Evolutionary conservation across 2,329 filamentous ascomycete genomes (phyloP).

Genomic region (Bretziella fagacearum): DNA sequence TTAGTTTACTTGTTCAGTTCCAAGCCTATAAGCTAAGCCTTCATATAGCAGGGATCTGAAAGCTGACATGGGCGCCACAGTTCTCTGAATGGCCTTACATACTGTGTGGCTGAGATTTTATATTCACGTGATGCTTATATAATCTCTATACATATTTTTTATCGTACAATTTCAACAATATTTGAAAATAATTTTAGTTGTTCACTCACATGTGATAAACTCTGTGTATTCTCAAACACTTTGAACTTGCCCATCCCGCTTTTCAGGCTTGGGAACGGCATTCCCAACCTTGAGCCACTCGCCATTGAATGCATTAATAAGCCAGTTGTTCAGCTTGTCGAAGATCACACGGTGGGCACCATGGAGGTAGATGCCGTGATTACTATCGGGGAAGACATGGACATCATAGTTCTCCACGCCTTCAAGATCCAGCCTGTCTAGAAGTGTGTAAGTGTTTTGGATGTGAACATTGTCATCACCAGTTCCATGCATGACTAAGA

Average conservation of each 20-base stretch:
- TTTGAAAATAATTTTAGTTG: background rate
- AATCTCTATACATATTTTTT: background rate
- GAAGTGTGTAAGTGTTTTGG: conserved; percentile 75
- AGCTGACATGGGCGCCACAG: background rate
- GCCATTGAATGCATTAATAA: conserved; percentile 94
- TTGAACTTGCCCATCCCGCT: conserved; percentile 5
- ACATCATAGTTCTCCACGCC: conserved; percentile 88
- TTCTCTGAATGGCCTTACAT: background rate
- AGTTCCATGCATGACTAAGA: conserved; percentile 91
- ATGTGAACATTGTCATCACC: conserved; percentile 96
- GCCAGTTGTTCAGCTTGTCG: conserved; percentile 81
- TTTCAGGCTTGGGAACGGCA: conserved; percentile 29
- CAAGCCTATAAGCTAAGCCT: background rate
- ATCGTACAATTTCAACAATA: background rate
- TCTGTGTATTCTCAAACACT: background rate
- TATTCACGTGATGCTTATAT: background rate
- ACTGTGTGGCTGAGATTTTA: background rate
- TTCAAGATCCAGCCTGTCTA: conserved; percentile 71
- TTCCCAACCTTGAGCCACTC: conserved; percentile 57
- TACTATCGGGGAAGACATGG: conserved; percentile 89
- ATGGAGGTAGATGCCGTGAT: conserved; percentile 91
- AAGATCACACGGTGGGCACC: conserved; percentile 84
- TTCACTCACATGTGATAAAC: background rate
- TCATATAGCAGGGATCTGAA: background rate
- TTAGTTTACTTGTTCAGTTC: background rate